Evolutionary conservation across 371 early-diverging fungal genomes (phyloP), one percentile per base, ranked within the genome.

Genomic region (Mortierella sp.): DNA sequence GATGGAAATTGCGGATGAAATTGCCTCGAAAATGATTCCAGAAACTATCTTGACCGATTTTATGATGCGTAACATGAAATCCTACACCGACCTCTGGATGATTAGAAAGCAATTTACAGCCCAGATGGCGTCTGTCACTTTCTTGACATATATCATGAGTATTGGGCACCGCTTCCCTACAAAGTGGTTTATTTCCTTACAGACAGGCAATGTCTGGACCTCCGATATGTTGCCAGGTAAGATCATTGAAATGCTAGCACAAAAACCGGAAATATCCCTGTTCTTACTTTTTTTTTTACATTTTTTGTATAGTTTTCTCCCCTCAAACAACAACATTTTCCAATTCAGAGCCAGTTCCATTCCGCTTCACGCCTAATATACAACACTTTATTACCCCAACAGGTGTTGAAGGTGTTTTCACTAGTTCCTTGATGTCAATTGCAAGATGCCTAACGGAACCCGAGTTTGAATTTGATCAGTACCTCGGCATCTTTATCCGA

Each of bases 281-380:
- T 31, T 68, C 15, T 74, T 64, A 4, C 65, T 74, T 43, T 57
- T 79, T 51, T 78, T 81, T 61, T n/a, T 49, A 47, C 56, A 26
- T 49, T 47, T 34, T 51, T 47, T 59, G 42, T 56, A 1, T 51
- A 74, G 76, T 77, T 12, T 71, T 76, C 63, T 80, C 75, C 6
- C 76, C 79, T 1, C 68, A 68, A 49, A 76, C 81, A 4, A 79
- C 83, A 9, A 75, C 78, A 22, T 81, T 84, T 51, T 81, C 86
- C 34, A 90, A 87, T 82, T 83, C 82, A 55, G 98, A 98, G 75
- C 83, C 94, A 4, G 96, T 99, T 23, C 98, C 98, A 5, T 99
- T 99, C 94, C 91, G 99, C 6, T 90, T 99, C 73, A 98, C 99
- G 12, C 99, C 99, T 35, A 96, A 95, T 82, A 88, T 99, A 59